Conservation (phyloP, 805 yeast species). For the Myxozyma neotropica region DNA sequence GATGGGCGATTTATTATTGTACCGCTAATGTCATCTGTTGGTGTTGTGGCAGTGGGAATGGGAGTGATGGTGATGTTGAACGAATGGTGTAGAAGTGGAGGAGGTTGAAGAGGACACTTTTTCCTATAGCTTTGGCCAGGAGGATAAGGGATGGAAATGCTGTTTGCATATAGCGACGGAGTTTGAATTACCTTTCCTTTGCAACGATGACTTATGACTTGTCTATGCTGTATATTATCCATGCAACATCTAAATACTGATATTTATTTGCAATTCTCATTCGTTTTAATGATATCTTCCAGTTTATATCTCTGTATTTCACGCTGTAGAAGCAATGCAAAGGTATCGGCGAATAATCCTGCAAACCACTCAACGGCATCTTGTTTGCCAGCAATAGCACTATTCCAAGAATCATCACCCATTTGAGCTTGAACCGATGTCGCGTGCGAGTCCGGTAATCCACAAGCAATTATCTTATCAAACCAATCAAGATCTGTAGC, state of each 20-base stretch:
- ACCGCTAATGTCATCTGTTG: constrained; percentile 28
- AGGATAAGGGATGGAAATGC: too few species aligned
- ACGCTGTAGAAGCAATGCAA: not conserved
- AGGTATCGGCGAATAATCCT: not conserved
- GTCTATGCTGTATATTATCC: not conserved
- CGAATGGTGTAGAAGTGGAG: constrained; percentile 5
- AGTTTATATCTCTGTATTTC: not conserved
- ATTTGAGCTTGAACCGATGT: constrained; percentile 50
- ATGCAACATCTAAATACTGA: not conserved
- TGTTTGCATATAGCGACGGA: constrained; percentile 3
- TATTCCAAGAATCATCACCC: not conserved
- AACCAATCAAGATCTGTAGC: constrained; percentile 70
- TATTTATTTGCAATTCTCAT: not conserved
- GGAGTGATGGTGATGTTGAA: constrained; percentile 27
- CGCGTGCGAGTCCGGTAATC: constrained; percentile 64
- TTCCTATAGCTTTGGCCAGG: too few species aligned
- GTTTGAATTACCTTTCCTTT: not conserved
- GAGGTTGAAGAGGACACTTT: too few species aligned
- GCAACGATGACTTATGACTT: not conserved
- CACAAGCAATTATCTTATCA: constrained; percentile 81
- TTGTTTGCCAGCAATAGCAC: not conserved
- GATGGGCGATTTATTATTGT: not conserved
- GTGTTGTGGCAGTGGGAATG: constrained; percentile 28
- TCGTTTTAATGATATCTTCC: not conserved
- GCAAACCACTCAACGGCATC: constrained; percentile 8